A percentile compares a stretch with the other conserved stretches of the same genome.
These are phyloP conservation scores for Ophiocordyceps polyrhachis-furcata DNA, from an alignment of 2,329 filamentous ascomycete species.

Conservation along the genomic window DNA sequence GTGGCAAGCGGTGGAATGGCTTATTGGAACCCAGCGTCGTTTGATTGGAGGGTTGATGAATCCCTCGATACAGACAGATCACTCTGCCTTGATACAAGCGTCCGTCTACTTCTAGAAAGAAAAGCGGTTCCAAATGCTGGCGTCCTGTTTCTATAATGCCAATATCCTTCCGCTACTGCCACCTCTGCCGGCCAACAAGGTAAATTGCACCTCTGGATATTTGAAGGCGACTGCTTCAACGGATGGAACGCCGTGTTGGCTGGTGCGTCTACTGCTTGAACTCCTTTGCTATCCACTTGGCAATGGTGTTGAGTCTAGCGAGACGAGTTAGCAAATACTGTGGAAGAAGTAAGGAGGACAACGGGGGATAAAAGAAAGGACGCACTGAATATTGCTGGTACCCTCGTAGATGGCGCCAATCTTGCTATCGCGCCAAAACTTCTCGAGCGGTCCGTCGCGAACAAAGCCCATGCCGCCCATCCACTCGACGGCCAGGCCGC, in stretches of 20 bases:
- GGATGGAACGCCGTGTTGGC: neutral
- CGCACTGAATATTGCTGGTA: constrained; percentile 57
- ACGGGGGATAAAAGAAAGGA: neutral
- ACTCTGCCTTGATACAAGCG: neutral
- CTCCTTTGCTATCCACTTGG: constrained; percentile 43
- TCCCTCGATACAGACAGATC: neutral
- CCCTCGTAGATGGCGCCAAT: constrained; percentile 97
- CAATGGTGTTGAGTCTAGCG: constrained; percentile 41
- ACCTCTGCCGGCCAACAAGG: too few relatives aligned
- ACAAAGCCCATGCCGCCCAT: constrained; percentile 99
- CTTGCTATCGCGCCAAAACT: constrained; percentile 96
- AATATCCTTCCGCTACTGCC: too few relatives aligned
- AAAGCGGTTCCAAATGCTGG: neutral
- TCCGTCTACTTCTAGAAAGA: neutral
- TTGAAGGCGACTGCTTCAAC: neutral
- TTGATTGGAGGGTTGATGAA: neutral
- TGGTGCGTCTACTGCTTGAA: constrained; percentile 23
- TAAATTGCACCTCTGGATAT: neutral
- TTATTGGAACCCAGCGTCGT: neutral
- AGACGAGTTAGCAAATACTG: neutral
- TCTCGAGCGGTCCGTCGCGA: constrained; percentile 87
- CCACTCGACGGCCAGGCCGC: constrained; percentile 83
- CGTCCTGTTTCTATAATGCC: neutral
- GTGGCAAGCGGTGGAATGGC: neutral
- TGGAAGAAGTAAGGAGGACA: neutral